A percentile compares a stretch with the other conserved stretches of the same genome.
phyloP scores from a whole-genome alignment of 371 early-diverging fungal species.

The Dichotomocladium elegans region DNA sequence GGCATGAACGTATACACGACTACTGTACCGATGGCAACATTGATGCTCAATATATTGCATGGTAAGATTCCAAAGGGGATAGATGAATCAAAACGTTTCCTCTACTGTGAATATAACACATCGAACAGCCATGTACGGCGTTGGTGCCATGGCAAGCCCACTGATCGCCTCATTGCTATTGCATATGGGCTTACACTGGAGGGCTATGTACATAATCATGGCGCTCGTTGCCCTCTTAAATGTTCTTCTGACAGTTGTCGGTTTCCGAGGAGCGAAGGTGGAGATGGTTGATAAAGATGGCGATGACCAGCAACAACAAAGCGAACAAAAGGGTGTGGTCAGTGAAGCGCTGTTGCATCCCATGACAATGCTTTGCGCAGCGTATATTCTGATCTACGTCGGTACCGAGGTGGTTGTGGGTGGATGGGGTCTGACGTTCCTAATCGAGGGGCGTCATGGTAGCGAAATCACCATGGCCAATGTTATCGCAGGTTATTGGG shows the following conservation, averaged over 20 bases:
- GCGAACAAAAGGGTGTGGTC: constrained; percentile 6
- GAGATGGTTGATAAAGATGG: too few species aligned
- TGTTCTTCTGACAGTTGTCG: constrained; percentile 5
- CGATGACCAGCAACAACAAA: too few species aligned
- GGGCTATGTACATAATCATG: constrained; percentile 16
- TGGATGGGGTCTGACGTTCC: constrained; percentile 27
- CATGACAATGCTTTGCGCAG: constrained; percentile 21
- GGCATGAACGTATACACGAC: constrained; percentile 27
- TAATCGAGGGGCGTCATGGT: constrained; percentile 20
- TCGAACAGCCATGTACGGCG: constrained; percentile 15
- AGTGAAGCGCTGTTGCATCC: constrained; percentile 15
- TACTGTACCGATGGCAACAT: constrained; percentile 23
- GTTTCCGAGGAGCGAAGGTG: too few species aligned
- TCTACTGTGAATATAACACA: background rate
- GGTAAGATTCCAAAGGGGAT: too few species aligned
- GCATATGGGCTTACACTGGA: constrained; percentile 15
- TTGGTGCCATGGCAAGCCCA: constrained; percentile 28
- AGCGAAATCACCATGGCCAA: constrained; percentile 17
- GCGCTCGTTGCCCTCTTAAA: constrained; percentile 11
- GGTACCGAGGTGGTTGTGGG: constrained; percentile 29
- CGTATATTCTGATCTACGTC: constrained; percentile 27
- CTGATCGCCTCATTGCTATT: constrained; percentile 15
- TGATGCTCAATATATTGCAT: constrained; percentile 29
- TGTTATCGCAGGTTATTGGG: constrained; percentile 35
- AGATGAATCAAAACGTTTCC: too few species aligned